phyloP scores from a whole-genome alignment of 2,329 filamentous ascomycete species.

The Fusarium piperis region DNA sequence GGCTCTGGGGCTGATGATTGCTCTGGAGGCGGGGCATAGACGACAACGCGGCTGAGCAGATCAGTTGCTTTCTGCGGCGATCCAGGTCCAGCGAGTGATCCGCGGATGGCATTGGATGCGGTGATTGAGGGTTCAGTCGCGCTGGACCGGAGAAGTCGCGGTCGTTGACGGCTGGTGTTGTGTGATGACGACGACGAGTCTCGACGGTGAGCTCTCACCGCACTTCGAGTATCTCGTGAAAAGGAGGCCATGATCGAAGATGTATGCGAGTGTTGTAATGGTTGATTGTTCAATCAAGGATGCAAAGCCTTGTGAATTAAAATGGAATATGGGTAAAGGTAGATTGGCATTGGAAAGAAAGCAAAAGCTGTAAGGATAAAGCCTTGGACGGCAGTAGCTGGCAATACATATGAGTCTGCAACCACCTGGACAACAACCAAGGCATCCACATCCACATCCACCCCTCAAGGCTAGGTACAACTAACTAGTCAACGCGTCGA shows the following conservation, averaged over 20 bases:
- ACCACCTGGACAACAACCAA: slow-evolving; percentile 18
- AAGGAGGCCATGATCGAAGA: slow-evolving; percentile 38
- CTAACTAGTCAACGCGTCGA: not conserved
- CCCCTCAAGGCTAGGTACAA: slow-evolving; percentile 32
- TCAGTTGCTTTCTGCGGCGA: slow-evolving; percentile 63
- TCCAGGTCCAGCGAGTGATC: slow-evolving; percentile 60
- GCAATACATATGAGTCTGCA: slow-evolving; percentile 26
- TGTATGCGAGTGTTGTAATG: not conserved
- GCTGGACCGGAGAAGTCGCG: slow-evolving; percentile 63
- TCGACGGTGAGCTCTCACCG: slow-evolving; percentile 39
- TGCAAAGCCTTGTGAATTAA: slow-evolving; percentile 12
- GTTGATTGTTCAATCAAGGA: slow-evolving; percentile 1
- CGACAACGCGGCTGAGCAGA: slow-evolving; percentile 63
- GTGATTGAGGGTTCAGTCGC: slow-evolving; percentile 68
- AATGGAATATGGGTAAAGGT: slow-evolving; percentile 16
- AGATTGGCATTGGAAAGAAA: slow-evolving; percentile 28
- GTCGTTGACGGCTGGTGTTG: slow-evolving; percentile 53
- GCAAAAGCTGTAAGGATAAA: slow-evolving; percentile 10
- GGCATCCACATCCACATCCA: slow-evolving; percentile 28
- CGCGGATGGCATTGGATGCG: slow-evolving; percentile 62
- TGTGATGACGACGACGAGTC: slow-evolving; percentile 41
- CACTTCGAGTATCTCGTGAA: slow-evolving; percentile 38
- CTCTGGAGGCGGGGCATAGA: slow-evolving; percentile 51
- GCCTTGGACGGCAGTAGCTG: slow-evolving; percentile 24
- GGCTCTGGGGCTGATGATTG: slow-evolving; percentile 28